Conservation (phyloP, 2,329 filamentous ascomycete genomes). For the Nothopassalora personata region DNA sequence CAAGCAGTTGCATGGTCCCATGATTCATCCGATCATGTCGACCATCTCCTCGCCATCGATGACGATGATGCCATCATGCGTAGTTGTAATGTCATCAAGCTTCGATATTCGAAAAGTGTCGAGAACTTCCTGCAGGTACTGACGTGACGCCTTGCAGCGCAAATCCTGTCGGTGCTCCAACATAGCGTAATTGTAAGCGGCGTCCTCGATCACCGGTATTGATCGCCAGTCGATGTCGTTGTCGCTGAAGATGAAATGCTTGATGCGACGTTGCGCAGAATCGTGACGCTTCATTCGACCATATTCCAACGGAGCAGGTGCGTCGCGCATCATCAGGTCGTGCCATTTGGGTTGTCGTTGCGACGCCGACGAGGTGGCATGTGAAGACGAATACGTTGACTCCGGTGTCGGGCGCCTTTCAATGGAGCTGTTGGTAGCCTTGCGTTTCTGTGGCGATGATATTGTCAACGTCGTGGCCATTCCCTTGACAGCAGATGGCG, state of each 20-base stretch:
- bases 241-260: constrained; percentile 14
- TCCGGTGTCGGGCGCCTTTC: neutral
- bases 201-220: constrained; percentile 17
- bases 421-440: neutral
- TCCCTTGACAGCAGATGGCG: neutral
- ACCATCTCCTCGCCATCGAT: constrained; percentile 20
- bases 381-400: neutral
- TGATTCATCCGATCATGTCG: constrained; percentile 24
- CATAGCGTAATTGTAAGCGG: constrained; percentile 9
- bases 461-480: neutral
- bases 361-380: neutral
- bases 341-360: neutral
- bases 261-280: constrained; percentile 12
- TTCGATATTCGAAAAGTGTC: constrained; percentile 8
- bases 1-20: neutral
- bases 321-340: constrained; percentile 2
- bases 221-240: constrained; percentile 22
- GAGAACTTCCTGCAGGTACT: constrained; percentile 12
- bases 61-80: constrained; percentile 4
- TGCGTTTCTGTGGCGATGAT: neutral
- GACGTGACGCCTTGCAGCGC: constrained; percentile 18
- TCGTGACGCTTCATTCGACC: neutral
- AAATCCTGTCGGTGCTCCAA: constrained; percentile 12
- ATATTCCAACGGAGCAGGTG: neutral
- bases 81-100: neutral